Percentiles rank a stretch among this genome's conserved stretches.
phyloP scores from a whole-genome alignment of 768 basidiomycete genomes.

The Pleurotus tuoliensis region DNA sequence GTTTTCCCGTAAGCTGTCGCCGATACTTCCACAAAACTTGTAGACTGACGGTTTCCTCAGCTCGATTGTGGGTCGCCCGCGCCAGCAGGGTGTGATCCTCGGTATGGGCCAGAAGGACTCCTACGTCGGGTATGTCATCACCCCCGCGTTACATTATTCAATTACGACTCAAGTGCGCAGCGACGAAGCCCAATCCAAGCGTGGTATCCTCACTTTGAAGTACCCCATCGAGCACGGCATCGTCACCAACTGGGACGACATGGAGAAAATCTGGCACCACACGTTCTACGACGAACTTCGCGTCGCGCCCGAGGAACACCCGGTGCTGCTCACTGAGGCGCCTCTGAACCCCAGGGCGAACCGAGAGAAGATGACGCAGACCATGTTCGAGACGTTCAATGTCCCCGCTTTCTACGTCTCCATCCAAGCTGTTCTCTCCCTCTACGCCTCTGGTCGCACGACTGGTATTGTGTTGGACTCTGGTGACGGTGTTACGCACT shows the following conservation, averaged over 20 bases:
- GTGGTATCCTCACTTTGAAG: slow-evolving; percentile 89
- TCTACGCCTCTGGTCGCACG: slow-evolving; percentile 92
- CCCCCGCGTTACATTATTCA: too few species aligned
- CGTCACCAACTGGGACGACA: slow-evolving; percentile 97
- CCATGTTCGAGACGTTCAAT: slow-evolving; percentile 77
- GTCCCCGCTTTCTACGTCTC: slow-evolving; percentile 67
- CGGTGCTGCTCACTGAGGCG: slow-evolving; percentile 64
- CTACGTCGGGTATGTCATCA: slow-evolving; percentile 72
- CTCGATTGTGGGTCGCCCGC: slow-evolving; percentile 91
- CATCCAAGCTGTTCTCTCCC: slow-evolving; percentile 78
- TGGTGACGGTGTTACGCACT: slow-evolving; percentile 94
- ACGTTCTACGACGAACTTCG: slow-evolving; percentile 74
- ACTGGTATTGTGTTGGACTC: slow-evolving; percentile 94
- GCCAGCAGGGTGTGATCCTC: slow-evolving; percentile 94
- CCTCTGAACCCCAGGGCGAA: slow-evolving; percentile 71
- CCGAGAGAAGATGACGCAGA: slow-evolving; percentile 69
- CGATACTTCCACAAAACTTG: neutral
- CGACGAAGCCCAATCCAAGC: slow-evolving; percentile 90
- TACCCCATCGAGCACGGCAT: slow-evolving; percentile 93
- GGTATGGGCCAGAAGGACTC: slow-evolving; percentile 97
- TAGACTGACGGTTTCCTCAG: slow-evolving; percentile 28
- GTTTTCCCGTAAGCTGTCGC: slow-evolving; percentile 81
- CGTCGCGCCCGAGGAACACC: slow-evolving; percentile 70
- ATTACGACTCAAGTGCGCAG: slow-evolving; percentile 31
- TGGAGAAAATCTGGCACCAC: slow-evolving; percentile 93